A percentile compares a stretch with the other conserved stretches of the same genome.
Conservation (phyloP, 306 rosid species). For the Quercus robur region DNA sequence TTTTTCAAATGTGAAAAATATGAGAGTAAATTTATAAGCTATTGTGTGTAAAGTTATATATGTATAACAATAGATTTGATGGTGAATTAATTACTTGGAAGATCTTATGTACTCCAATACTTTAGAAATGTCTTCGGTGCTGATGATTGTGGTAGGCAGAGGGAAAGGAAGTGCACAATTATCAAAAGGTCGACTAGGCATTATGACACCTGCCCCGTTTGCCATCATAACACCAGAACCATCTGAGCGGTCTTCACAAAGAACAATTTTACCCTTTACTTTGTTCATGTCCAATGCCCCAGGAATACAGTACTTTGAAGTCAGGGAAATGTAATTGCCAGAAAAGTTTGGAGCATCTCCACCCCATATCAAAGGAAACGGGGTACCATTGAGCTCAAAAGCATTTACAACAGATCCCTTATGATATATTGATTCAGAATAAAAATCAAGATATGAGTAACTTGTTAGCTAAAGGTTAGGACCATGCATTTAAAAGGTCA, state of each 20-base stretch:
- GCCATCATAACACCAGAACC: neutral
- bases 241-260: slow-evolving; percentile 2
- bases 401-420: slow-evolving; percentile 12
- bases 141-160: slow-evolving; percentile 7
- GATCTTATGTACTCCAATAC: slow-evolving; percentile 16
- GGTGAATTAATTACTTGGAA: slow-evolving; percentile 2
- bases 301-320: neutral
- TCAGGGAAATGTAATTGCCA: neutral
- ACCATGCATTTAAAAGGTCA: neutral
- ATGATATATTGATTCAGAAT: neutral
- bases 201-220: slow-evolving; percentile 10
- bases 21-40: neutral
- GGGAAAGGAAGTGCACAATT: neutral
- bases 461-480: neutral
- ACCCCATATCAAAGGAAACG: slow-evolving; percentile 22
- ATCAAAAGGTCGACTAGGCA: neutral
- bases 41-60: neutral
- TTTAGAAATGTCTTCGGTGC: neutral
- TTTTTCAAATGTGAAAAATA: neutral
- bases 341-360: slow-evolving; percentile 30
- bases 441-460: neutral
- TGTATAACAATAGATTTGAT: neutral
- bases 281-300: slow-evolving; percentile 3
- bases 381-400: slow-evolving; percentile 3
- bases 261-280: slow-evolving; percentile 17